A percentile compares a stretch with the other conserved stretches of the same genome.
These are phyloP conservation scores for Diaporthe australafricana DNA, from an alignment of 2,329 filamentous ascomycete genomes.

Conservation along the genomic window DNA sequence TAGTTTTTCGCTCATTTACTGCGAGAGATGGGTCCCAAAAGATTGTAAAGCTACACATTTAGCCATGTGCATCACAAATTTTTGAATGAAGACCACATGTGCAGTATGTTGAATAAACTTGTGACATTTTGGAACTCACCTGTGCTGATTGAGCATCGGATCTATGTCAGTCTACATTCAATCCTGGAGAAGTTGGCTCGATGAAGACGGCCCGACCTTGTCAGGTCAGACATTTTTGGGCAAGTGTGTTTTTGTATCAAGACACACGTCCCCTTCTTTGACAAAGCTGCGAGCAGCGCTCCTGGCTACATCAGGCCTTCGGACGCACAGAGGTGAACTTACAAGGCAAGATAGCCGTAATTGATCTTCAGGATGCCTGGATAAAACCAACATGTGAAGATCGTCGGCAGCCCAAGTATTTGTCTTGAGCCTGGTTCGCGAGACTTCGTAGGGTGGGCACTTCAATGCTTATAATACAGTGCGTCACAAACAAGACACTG, in stretches of 20 bases:
- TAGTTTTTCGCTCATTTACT: not conserved
- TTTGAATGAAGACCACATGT: accelerated
- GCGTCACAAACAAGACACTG: not conserved
- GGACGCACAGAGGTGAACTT: no score
- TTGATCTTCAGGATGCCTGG: no score
- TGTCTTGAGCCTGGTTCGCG: not conserved
- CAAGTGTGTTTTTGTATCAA: not conserved
- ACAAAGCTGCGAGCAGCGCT: not conserved
- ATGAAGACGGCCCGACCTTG: no score
- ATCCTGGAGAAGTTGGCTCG: no score
- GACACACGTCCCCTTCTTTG: not conserved
- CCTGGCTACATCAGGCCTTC: no score
- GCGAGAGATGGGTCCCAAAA: not conserved
- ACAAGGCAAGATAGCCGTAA: not conserved
- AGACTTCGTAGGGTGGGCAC: no score
- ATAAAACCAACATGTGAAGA: no score
- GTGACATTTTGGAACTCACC: no score
- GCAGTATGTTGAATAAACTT: not conserved
- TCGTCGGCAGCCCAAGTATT: no score
- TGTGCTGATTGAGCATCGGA: not conserved
- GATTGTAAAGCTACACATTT: not conserved
- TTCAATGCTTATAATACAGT: not conserved
- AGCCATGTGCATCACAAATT: not conserved
- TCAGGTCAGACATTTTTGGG: not conserved
- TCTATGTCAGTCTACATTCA: not conserved